A percentile compares a stretch with the other conserved stretches of the same genome.
These are phyloP conservation scores for Inga leiocalycina DNA, from an alignment of 306 rosid species.

Conservation along the genomic window DNA sequence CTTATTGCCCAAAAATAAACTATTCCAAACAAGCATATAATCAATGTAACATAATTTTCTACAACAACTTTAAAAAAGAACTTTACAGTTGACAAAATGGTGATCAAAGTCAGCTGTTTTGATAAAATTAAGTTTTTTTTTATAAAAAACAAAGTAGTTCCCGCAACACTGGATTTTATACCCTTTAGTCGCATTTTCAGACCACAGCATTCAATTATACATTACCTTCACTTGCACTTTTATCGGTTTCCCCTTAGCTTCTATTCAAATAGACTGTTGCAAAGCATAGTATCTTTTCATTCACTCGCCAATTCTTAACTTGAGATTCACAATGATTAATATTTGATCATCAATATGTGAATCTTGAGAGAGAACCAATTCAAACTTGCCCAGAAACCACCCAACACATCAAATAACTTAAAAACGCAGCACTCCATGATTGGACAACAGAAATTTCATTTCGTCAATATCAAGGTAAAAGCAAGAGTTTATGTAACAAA, in stretches of 20 bases:
- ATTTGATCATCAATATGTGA: background rate
- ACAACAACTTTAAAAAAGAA: too few relatives aligned
- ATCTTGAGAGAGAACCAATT: background rate
- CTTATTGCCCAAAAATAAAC: too few relatives aligned
- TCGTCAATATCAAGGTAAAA: constrained; percentile 7
- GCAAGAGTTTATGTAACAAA: constrained; percentile 1
- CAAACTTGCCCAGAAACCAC: background rate
- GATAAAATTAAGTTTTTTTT: too few relatives aligned
- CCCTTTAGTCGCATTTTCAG: too few relatives aligned
- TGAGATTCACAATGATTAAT: background rate
- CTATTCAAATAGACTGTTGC: background rate
- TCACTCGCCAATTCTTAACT: background rate
- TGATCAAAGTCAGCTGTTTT: too few relatives aligned
- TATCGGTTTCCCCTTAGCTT: background rate
- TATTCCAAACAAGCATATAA: too few relatives aligned
- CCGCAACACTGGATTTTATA: too few relatives aligned
- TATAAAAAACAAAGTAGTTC: too few relatives aligned
- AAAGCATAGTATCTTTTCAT: background rate
- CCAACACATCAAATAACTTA: background rate
- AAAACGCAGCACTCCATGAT: background rate
- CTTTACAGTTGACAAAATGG: too few relatives aligned
- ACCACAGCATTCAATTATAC: too few relatives aligned
- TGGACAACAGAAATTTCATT: constrained; percentile 3
- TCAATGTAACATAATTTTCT: too few relatives aligned
- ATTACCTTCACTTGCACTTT: background rate